Evolutionary conservation across 805 yeast genomes (phyloP).

Genomic region (Danielia oregonensis): DNA sequence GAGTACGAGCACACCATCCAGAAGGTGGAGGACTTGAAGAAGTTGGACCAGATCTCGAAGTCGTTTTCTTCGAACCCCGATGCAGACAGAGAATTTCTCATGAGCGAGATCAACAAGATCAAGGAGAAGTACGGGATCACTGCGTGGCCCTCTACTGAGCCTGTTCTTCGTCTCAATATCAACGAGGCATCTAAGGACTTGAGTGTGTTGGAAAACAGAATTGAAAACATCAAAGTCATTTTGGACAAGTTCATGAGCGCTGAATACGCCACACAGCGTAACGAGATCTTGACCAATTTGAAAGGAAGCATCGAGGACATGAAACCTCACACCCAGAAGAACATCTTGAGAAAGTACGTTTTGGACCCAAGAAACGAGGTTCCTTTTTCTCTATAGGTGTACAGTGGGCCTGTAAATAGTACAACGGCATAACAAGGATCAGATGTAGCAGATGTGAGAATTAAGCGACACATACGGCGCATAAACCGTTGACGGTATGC

Average conservation of each 20-base stretch:
- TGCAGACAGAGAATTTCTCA: constrained; percentile 20
- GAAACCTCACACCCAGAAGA: constrained; percentile 59
- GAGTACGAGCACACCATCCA: constrained; percentile 24
- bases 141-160: constrained; percentile 41
- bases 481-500: too few relatives aligned
- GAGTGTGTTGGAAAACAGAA: constrained; percentile 23
- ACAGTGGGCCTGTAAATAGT: constrained; percentile 7
- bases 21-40: constrained; percentile 36
- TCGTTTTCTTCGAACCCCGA: constrained; percentile 22
- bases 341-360: constrained; percentile 64
- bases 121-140: constrained; percentile 35
- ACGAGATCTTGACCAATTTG: constrained; percentile 23
- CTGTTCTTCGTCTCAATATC: constrained; percentile 32
- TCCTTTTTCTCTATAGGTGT: constrained; percentile 9
- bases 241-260: constrained; percentile 32
- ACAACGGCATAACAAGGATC: background rate
- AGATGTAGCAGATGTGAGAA: too few relatives aligned
- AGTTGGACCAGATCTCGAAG: constrained; percentile 28
- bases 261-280: constrained; percentile 20
- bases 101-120: constrained; percentile 32
- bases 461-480: too few relatives aligned
- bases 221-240: constrained; percentile 36
- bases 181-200: constrained; percentile 26
- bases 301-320: constrained; percentile 35
- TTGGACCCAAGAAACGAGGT: constrained; percentile 26